phyloP scores from a whole-genome alignment of 2,329 filamentous ascomycete species.

The Fusarium lateritium region DNA sequence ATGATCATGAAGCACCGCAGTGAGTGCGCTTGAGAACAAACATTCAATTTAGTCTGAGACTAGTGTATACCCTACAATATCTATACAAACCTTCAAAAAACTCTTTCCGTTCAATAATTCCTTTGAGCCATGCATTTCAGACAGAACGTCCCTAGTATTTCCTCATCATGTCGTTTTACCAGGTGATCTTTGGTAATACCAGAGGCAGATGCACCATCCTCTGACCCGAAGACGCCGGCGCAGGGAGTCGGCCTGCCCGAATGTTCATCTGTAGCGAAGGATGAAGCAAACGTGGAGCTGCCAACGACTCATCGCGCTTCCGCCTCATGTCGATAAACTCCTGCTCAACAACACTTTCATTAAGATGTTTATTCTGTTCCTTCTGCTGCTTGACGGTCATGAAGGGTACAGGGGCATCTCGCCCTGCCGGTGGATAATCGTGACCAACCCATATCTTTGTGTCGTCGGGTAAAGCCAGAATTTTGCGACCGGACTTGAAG shows the following conservation, averaged over 20 bases:
- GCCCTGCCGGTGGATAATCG: constrained; percentile 62
- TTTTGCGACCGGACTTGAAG: constrained; percentile 59
- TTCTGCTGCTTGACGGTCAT: constrained; percentile 63
- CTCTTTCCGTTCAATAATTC: no score
- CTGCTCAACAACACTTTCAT: constrained; percentile 56
- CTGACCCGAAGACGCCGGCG: constrained; percentile 47
- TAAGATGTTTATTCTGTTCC: constrained; percentile 64
- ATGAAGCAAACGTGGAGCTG: constrained; percentile 64
- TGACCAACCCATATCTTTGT: constrained; percentile 68
- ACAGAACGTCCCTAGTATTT: no score
- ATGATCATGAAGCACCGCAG: no score
- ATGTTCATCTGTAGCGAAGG: constrained; percentile 68
- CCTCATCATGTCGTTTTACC: background rate
- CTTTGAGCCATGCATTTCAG: no score
- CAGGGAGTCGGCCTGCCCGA: constrained; percentile 62
- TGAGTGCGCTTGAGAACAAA: no score
- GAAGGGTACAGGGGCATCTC: constrained; percentile 56
- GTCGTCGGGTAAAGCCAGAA: constrained; percentile 60
- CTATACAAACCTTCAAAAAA: no score
- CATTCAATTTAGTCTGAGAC: no score
- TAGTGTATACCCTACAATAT: no score
- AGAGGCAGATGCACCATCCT: constrained; percentile 57
- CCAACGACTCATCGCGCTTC: constrained; percentile 60
- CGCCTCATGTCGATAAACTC: constrained; percentile 62
- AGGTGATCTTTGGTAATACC: background rate